Evolutionary conservation across 1,284 basidiomycete species (phyloP).

Genomic region (Ganoderma sinense): DNA sequence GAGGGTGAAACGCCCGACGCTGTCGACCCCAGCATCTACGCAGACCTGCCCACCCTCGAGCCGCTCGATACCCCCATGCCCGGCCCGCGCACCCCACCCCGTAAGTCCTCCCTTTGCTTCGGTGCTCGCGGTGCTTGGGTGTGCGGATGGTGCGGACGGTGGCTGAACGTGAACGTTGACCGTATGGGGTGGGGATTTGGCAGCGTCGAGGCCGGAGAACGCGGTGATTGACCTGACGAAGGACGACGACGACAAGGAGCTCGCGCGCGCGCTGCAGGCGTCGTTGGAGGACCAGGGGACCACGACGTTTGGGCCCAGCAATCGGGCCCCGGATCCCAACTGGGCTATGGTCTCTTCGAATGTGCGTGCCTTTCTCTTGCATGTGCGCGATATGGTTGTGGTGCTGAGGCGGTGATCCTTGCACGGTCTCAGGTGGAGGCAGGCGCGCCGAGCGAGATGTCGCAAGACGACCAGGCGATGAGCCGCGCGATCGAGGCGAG

Average conservation of each 20-base stretch:
- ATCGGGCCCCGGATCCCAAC: slow-evolving; percentile 64
- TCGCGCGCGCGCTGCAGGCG: slow-evolving; percentile 58
- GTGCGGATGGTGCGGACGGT: background rate
- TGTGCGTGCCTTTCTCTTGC: slow-evolving; percentile 45
- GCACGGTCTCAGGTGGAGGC: slow-evolving; percentile 36
- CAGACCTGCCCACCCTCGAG: slow-evolving; percentile 28
- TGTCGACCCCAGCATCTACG: slow-evolving; percentile 9
- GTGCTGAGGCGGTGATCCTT: background rate
- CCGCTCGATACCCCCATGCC: slow-evolving; percentile 21
- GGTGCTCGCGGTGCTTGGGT: no score
- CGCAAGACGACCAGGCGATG: slow-evolving; percentile 63
- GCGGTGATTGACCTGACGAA: slow-evolving; percentile 64
- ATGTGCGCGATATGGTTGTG: background rate
- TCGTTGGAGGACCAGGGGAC: slow-evolving; percentile 52
- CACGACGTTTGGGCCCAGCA: slow-evolving; percentile 60
- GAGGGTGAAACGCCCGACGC: slow-evolving; percentile 53
- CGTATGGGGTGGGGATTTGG: background rate
- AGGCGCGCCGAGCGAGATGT: slow-evolving; percentile 45
- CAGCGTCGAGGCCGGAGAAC: slow-evolving; percentile 46
- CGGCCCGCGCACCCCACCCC: slow-evolving; percentile 42
- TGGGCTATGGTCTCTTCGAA: slow-evolving; percentile 77
- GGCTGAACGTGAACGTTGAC: background rate
- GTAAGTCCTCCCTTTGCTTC: slow-evolving; percentile 34
- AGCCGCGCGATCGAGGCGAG: slow-evolving; percentile 74
- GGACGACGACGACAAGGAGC: slow-evolving; percentile 55